Conservation (phyloP, 2,329 filamentous ascomycete genomes). For the Penicillium sp. region DNA sequence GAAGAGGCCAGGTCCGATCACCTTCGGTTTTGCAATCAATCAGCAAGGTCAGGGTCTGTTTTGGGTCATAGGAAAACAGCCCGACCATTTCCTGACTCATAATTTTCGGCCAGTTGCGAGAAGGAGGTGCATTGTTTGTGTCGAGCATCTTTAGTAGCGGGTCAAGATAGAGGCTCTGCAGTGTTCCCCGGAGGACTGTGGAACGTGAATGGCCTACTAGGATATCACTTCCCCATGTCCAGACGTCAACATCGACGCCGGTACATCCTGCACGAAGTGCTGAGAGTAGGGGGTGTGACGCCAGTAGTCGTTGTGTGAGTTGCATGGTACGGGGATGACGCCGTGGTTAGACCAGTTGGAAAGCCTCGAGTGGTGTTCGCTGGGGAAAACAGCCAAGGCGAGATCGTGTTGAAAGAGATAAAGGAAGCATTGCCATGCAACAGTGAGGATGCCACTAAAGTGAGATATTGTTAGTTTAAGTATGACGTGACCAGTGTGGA, state of each 20-base stretch:
- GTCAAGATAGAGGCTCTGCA: slow-evolving; percentile 63
- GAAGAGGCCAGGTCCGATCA: slow-evolving; percentile 27
- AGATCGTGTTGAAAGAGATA: not conserved
- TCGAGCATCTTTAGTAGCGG: slow-evolving; percentile 62
- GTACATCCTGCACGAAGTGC: slow-evolving; percentile 61
- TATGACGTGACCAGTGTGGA: not conserved
- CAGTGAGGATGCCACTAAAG: not conserved
- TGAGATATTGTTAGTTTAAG: not conserved
- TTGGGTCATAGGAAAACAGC: slow-evolving; percentile 56
- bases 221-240: slow-evolving; percentile 58
- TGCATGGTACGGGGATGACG: slow-evolving; percentile 58
- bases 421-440: slow-evolving; percentile 5
- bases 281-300: slow-evolving; percentile 61
- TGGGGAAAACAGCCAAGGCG: not conserved
- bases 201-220: slow-evolving; percentile 64
- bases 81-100: slow-evolving; percentile 42
- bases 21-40: slow-evolving; percentile 68
- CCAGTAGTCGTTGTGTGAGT: slow-evolving; percentile 73
- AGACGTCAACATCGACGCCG: slow-evolving; percentile 69
- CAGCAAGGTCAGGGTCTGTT: slow-evolving; percentile 60
- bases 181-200: slow-evolving; percentile 57
- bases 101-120: not conserved
- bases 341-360: slow-evolving; percentile 25
- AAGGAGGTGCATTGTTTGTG: slow-evolving; percentile 44
- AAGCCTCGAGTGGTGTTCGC: not conserved